Percentiles rank a stretch among this genome's conserved stretches.
These are phyloP conservation scores for Acrodontium crateriforme DNA, from an alignment of 2,329 filamentous ascomycete species.

Conservation along the genomic window DNA sequence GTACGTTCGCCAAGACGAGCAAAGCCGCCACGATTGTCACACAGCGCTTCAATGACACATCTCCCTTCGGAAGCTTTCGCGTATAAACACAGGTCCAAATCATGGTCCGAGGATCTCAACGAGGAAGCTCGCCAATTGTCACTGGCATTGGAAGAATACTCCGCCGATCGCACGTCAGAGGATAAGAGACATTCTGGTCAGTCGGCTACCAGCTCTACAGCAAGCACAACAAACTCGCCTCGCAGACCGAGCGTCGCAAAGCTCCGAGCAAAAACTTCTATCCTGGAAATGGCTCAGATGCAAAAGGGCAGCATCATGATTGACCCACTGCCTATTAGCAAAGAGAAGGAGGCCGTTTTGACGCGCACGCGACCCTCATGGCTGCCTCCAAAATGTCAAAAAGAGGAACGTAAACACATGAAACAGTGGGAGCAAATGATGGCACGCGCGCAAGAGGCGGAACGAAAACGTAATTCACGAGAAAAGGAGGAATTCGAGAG, in stretches of 20 bases:
- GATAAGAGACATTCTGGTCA: constrained; percentile 33
- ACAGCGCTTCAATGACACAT: constrained; percentile 17
- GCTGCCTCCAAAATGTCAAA: constrained; percentile 75
- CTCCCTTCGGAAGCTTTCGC: constrained; percentile 15
- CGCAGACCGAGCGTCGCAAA: constrained; percentile 13
- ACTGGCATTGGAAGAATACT: constrained; percentile 67
- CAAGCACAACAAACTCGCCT: constrained; percentile 14
- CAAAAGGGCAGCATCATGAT: constrained; percentile 69
- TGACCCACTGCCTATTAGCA: constrained; percentile 69
- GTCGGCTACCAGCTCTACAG: constrained; percentile 6
- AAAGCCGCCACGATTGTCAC: constrained; percentile 15
- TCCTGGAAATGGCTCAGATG: constrained; percentile 42
- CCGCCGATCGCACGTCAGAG: constrained; percentile 29
- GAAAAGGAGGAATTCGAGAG: constrained; percentile 39
- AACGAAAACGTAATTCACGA: constrained; percentile 36
- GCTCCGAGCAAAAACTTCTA: constrained; percentile 13
- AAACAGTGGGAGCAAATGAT: constrained; percentile 79
- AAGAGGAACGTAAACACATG: constrained; percentile 80
- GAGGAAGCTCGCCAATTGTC: constrained; percentile 62
- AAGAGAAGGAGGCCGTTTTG: constrained; percentile 73
- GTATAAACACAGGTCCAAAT: constrained; percentile 39
- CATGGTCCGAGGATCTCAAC: constrained; percentile 61
- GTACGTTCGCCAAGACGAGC: constrained; percentile 17
- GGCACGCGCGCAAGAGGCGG: constrained; percentile 44
- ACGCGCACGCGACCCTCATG: constrained; percentile 66